Conservation (phyloP, 1,284 basidiomycete genomes). For the Leccinum colubrinum region DNA sequence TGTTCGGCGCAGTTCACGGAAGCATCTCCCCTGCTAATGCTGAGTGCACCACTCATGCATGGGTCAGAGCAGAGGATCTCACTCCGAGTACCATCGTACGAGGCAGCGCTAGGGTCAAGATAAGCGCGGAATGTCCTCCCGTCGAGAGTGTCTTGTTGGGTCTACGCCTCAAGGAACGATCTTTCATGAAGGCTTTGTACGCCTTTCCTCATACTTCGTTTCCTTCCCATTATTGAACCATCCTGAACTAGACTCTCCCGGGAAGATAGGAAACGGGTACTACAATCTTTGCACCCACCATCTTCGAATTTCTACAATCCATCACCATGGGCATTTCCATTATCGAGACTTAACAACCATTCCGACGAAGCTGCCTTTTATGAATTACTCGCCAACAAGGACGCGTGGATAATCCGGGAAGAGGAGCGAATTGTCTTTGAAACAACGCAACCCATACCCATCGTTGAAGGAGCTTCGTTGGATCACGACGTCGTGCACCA, state of each 20-base stretch:
- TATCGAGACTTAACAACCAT: too few species aligned
- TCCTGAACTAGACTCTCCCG: neutral
- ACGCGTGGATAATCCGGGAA: constrained; percentile 14
- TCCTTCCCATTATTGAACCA: neutral
- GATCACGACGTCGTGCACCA: constrained; percentile 4
- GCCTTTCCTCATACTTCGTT: too few species aligned
- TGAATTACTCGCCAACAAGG: neutral
- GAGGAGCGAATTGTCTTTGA: constrained; percentile 20
- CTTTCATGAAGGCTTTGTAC: constrained; percentile 17
- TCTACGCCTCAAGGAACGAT: constrained; percentile 25
- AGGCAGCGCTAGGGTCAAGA: constrained; percentile 9
- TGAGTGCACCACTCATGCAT: constrained; percentile 8
- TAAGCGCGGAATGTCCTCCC: constrained; percentile 19
- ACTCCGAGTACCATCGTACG: too few species aligned
- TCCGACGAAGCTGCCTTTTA: too few species aligned
- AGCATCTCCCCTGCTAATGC: neutral
- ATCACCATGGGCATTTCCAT: constrained; percentile 5
- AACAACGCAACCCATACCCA: constrained; percentile 1
- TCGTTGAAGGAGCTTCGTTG: neutral
- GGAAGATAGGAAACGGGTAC: neutral
- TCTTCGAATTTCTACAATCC: too few species aligned
- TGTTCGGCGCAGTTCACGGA: constrained; percentile 5
- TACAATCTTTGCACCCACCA: too few species aligned
- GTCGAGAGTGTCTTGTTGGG: constrained; percentile 13
- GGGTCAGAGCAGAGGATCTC: too few species aligned